Evolutionary conservation across 1,284 basidiomycete genomes (phyloP).

Genomic region (Pseudozyma pruni): DNA sequence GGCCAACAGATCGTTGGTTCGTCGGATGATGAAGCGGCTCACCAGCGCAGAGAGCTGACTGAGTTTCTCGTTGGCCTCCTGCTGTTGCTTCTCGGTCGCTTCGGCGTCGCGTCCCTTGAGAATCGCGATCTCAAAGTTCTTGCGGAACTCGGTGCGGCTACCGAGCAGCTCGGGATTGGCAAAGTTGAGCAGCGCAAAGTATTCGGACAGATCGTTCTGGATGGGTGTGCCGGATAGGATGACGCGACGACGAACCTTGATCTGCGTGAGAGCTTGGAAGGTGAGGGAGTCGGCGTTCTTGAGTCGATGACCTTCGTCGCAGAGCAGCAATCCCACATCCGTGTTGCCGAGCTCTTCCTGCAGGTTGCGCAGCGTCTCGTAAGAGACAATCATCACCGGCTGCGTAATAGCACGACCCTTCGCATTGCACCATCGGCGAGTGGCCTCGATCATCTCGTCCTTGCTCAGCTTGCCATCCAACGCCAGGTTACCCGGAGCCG

Average conservation of each 20-base stretch:
- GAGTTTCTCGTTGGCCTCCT: constrained; percentile 86
- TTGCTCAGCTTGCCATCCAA: constrained; percentile 65
- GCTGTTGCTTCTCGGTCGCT: constrained; percentile 84
- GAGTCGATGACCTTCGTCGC: constrained; percentile 95
- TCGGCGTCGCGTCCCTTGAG: constrained; percentile 91
- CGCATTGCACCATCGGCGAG: constrained; percentile 63
- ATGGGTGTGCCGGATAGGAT: constrained; percentile 97
- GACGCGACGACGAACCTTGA: constrained; percentile 92
- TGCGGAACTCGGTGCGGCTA: constrained; percentile 89
- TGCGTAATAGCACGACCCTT: constrained; percentile 61
- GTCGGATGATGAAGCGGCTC: constrained; percentile 94
- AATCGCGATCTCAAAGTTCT: constrained; percentile 95
- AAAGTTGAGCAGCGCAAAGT: constrained; percentile 94
- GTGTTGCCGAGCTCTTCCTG: constrained; percentile 63
- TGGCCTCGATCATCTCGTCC: constrained; percentile 63
- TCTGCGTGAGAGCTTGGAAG: constrained; percentile 83
- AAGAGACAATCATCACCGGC: constrained; percentile 95
- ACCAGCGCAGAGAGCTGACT: constrained; percentile 91
- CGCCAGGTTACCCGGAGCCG: constrained; percentile 62
- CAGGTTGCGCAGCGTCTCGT: constrained; percentile 82
- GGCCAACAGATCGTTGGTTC: constrained; percentile 95
- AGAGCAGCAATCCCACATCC: constrained; percentile 88
- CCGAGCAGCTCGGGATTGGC: constrained; percentile 97
- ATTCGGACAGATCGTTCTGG: constrained; percentile 96
- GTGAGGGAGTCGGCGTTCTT: constrained; percentile 85